Conservation (phyloP, 306 rosid species). For the Delonix regia region DNA sequence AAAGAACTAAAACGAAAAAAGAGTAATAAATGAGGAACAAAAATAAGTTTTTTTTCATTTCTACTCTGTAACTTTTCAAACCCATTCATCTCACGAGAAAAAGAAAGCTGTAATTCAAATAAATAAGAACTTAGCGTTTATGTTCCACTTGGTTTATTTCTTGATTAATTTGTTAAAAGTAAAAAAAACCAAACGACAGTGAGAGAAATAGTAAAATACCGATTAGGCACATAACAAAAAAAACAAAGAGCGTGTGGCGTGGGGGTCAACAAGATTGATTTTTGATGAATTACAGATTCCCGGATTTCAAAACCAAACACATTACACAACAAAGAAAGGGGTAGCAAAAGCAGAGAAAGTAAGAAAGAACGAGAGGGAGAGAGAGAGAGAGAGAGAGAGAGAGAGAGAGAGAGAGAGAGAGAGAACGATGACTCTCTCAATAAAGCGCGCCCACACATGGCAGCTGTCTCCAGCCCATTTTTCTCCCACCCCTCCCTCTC, state of each 20-base stretch:
- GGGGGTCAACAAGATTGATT: neutral
- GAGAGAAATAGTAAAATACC: slow-evolving; percentile 1
- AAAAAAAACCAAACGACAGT: no score
- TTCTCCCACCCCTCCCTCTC: neutral
- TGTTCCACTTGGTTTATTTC: no score
- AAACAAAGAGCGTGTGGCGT: neutral
- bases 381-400: neutral
- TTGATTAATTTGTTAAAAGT: no score
- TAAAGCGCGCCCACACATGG: slow-evolving; percentile 58
- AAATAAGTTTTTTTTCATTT: no score
- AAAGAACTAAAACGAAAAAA: no score
- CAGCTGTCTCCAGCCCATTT: slow-evolving; percentile 83
- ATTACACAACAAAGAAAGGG: neutral
- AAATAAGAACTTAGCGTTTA: no score
- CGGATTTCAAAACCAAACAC: slow-evolving; percentile 25
- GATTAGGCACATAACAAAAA: neutral
- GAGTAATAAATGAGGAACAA: no score
- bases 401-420: neutral
- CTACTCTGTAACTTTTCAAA: no score
- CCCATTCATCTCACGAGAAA: no score
- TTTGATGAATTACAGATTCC: neutral
- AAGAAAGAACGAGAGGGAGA: no score
- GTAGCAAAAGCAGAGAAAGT: no score
- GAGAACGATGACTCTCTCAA: slow-evolving; percentile 24
- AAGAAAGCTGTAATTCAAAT: no score